phyloP scores from a whole-genome alignment of 164 flowering plant species.

The Vitis vinifera region ASM3070453v1 NC_081807.1:9687001-9687500 shows the following conservation, averaged over 20 bases:
- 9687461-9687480: no score
- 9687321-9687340: no score
- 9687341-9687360: no score
- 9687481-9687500: no score
- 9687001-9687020: not conserved
- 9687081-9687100: constrained; percentile 93
- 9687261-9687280: no score
- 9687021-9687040: not conserved
- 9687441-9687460: no score
- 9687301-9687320: no score
- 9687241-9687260: not conserved
- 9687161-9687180: not conserved
- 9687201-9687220: not conserved
- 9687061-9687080: constrained; percentile 82
- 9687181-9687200: not conserved
- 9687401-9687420: no score
- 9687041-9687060: constrained; percentile 57
- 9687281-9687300: no score
- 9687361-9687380: no score
- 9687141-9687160: not conserved
- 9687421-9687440: no score
- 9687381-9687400: no score
- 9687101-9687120: constrained; percentile 77
- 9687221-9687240: not conserved
- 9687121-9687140: constrained; percentile 87